These are phyloP conservation scores for Solanum pimpinellifolium DNA, from an alignment of 257 asterid genomes.

Conservation along the genomic window DNA sequence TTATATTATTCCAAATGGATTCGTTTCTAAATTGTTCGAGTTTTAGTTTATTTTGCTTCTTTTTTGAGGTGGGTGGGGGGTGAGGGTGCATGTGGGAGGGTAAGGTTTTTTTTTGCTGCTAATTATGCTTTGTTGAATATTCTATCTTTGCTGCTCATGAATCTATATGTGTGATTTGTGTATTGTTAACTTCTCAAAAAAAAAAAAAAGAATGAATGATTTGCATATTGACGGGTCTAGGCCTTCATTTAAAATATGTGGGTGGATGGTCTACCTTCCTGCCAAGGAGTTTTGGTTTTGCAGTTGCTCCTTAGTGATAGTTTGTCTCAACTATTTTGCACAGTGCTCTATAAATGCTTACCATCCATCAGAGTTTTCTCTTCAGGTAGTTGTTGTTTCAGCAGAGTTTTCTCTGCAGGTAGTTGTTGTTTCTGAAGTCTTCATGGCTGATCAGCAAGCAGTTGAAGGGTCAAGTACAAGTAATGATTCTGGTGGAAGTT, in stretches of 20 bases:
- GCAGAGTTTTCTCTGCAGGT: conserved; percentile 2
- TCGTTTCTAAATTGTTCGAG: not conserved
- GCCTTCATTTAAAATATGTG: not conserved
- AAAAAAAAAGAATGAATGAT: not conserved
- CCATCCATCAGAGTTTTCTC: not conserved
- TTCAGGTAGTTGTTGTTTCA: conserved; percentile 7
- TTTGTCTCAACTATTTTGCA: not conserved
- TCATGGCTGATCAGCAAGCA: conserved; percentile 58
- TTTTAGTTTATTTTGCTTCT: not conserved
- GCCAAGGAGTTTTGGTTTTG: not conserved
- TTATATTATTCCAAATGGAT: not conserved
- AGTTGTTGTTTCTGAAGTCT: conserved; percentile 8
- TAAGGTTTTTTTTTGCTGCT: not conserved
- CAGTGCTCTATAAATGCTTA: not conserved
- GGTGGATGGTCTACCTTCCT: not conserved
- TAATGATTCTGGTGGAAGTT: conserved; percentile 30
- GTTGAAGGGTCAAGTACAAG: conserved; percentile 42
- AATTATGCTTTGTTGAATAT: not conserved
- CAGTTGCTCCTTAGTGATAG: not conserved
- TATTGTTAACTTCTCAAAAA: not conserved
- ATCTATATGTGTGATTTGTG: not conserved
- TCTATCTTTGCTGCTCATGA: not conserved
- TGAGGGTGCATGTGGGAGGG: not conserved
- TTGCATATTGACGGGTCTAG: not conserved
- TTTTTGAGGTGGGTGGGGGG: not conserved